These are phyloP conservation scores for Lactifluus hygrophoroides DNA, from an alignment of 768 basidiomycete genomes.

Conservation along the genomic window DNA sequence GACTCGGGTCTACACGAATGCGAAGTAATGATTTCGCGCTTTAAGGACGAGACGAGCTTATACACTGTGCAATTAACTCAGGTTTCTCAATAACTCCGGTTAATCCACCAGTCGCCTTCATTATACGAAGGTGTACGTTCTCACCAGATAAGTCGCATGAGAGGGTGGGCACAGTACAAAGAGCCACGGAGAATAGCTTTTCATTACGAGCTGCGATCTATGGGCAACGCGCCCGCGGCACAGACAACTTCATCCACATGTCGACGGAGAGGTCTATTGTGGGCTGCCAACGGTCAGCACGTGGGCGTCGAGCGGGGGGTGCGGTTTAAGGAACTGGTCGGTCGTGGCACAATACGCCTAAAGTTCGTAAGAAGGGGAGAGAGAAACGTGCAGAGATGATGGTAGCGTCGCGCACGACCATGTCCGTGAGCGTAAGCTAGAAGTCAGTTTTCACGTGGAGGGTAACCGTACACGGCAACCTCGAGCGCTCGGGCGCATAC, in stretches of 20 bases:
- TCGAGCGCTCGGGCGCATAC: slow-evolving; percentile 86
- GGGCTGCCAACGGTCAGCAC: slow-evolving; percentile 53
- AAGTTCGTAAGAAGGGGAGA: no score
- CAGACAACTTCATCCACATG: slow-evolving; percentile 70
- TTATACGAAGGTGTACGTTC: no score
- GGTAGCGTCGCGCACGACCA: slow-evolving; percentile 72
- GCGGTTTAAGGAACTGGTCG: slow-evolving; percentile 78
- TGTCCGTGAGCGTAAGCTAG: slow-evolving; percentile 69
- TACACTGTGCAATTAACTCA: no score
- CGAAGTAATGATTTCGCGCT: no score
- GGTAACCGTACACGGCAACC: slow-evolving; percentile 86
- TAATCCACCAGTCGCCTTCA: no score
- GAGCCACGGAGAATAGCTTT: slow-evolving; percentile 18
- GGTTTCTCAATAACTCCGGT: no score
- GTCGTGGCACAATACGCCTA: slow-evolving; percentile 83
- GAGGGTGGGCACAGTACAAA: no score
- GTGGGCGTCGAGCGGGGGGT: slow-evolving; percentile 32
- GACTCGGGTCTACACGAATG: no score
- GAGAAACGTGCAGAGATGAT: slow-evolving; percentile 54
- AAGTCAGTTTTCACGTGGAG: slow-evolving; percentile 82
- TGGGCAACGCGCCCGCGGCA: slow-evolving; percentile 38
- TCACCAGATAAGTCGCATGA: no score
- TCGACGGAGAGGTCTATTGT: slow-evolving; percentile 59
- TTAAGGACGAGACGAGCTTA: no score
- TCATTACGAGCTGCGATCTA: slow-evolving; percentile 7